Conservation (phyloP, 495 filamentous ascomycete genomes). For the Aspergillus biplanus region DNA sequence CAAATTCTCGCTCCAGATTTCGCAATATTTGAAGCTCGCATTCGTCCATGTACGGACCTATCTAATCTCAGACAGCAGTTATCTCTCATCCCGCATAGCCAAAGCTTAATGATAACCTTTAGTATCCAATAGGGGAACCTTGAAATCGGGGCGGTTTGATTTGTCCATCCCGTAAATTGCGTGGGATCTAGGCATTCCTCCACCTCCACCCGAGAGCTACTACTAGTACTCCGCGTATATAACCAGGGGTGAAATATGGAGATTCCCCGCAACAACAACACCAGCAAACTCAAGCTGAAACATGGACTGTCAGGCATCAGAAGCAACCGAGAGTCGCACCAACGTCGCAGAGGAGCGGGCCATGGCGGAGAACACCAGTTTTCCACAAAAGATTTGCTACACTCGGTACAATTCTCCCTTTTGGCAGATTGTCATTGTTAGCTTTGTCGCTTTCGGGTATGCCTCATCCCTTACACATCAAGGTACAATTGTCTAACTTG, state of each 20-base stretch:
- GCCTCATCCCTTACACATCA: not conserved
- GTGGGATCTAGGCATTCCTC: not conserved
- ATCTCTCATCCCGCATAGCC: not conserved
- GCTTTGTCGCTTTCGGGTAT: not conserved
- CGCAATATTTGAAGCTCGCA: not conserved
- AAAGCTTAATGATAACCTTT: no score
- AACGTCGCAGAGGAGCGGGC: not conserved
- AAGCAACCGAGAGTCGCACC: not conserved
- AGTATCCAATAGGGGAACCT: no score
- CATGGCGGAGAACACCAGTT: not conserved
- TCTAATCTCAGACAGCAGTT: not conserved
- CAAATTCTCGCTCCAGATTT: no score
- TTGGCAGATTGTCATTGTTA: not conserved
- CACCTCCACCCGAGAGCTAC: not conserved
- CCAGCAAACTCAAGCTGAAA: not conserved
- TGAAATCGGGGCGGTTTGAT: not conserved
- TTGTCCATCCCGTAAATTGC: not conserved
- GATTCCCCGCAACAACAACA: not conserved
- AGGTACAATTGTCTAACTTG: not conserved
- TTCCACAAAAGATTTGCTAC: not conserved
- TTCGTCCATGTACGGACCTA: not conserved
- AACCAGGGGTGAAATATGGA: not conserved
- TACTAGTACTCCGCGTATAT: not conserved
- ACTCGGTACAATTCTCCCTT: not conserved
- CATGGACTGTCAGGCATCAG: not conserved